A percentile compares a stretch with the other conserved stretches of the same genome.
Conservation (phyloP, 176 grass and related monocot species). For the Tillandsia fasciculata region DNA sequence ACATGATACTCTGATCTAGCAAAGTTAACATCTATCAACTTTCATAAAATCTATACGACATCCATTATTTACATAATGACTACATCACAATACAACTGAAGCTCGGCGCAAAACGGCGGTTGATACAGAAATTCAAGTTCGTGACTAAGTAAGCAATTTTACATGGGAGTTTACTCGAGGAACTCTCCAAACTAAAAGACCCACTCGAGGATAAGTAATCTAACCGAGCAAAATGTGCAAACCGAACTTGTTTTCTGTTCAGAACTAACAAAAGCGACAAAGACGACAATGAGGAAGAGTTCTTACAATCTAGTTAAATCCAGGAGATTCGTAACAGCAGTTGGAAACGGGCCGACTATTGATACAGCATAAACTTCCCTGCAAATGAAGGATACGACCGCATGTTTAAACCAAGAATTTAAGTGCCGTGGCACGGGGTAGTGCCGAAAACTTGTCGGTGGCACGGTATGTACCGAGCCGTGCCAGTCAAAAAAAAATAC, state of each 20-base stretch:
- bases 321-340: slow-evolving; percentile 93
- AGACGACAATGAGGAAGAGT: slow-evolving; percentile 6
- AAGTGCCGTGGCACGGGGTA: too few species aligned
- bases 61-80: neutral
- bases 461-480: too few species aligned
- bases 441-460: too few species aligned
- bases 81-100: neutral
- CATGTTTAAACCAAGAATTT: neutral
- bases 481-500: too few species aligned
- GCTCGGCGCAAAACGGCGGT: neutral
- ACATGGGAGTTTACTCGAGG: neutral
- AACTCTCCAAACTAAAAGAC: neutral
- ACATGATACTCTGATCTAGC: neutral
- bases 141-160: neutral
- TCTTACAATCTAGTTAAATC: slow-evolving; percentile 93
- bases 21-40: neutral
- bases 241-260: neutral
- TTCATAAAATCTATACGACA: neutral
- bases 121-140: neutral
- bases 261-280: slow-evolving; percentile 3
- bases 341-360: slow-evolving; percentile 89
- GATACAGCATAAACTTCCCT: slow-evolving; percentile 98
- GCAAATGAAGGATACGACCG: slow-evolving; percentile 24
- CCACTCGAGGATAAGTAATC: neutral
- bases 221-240: neutral